Base-by-base conservation (phyloP, 2,329 filamentous ascomycete genomes). In the Phialocephala subalpina region DNA sequence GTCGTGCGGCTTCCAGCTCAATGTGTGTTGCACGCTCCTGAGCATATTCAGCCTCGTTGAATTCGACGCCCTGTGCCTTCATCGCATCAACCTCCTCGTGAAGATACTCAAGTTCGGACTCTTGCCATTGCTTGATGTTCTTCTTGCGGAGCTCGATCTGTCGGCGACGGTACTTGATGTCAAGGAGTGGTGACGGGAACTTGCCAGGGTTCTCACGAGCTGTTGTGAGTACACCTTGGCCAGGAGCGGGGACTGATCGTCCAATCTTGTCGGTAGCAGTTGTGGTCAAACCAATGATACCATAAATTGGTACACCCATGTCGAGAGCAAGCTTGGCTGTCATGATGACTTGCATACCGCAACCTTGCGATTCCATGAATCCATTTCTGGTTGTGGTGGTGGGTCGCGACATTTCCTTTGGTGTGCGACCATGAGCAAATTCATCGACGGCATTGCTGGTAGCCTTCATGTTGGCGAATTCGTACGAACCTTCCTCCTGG, bases 381-480 rank as follows among this genome's bases (percentile, higher is more conserved):
- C 96, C 96, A 75, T 94, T 96, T 81, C 96, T 88, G 69, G 96
- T 99, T 2, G 96, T 99, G 53, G 96, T 99, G 5, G 94, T 97
- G 4, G 96, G 96, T 68, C 96, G 91, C 36, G 97, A 99, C 96
- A 99, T 99, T 81, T 99, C 96, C 80, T 90, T 89, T 14, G 96
- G 95, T 58, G 96, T 98, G 72, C 96, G 93, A 57, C 96, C 96
- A 76, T 98, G 96, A 11, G 90, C 93, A 74, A 99, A 93, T 80
- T 99, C 97, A 73, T 98, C 94, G 68, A 97, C 92, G 29, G 95
- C 94, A 77, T 98, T 99, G 87, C 94, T 97, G 63, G 96, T 99
- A 66, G 96, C 96, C 82, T 97, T 97, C 96, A 99, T 99, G 85
- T 99, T 99, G 84, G 96, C 96, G 79, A 99, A 99, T 81, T 99